Conservation (phyloP, 2,329 filamentous ascomycete genomes). For the Truncatella angustata region DNA sequence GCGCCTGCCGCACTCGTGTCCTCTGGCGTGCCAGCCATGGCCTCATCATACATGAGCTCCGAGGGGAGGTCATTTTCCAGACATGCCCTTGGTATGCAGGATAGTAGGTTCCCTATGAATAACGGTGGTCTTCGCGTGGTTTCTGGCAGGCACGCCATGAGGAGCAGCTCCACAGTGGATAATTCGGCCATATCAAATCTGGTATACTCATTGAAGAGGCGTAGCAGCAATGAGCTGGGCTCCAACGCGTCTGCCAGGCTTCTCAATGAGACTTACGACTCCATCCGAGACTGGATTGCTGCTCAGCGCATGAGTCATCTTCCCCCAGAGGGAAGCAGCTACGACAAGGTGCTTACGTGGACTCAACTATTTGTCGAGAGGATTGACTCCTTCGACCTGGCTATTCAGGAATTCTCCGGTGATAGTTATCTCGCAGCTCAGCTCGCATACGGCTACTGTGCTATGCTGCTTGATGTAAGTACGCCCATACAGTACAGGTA, state of each 20-base stretch:
- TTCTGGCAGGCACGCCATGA: not conserved
- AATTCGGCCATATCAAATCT: slow-evolving; percentile 27
- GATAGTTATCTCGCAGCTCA: slow-evolving; percentile 29
- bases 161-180: slow-evolving; percentile 9
- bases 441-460: slow-evolving; percentile 20
- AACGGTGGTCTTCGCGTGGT: not conserved
- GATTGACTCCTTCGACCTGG: slow-evolving; percentile 33
- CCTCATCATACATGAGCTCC: not conserved
- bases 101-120: not conserved
- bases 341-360: slow-evolving; percentile 38
- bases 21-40: not conserved
- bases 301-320: slow-evolving; percentile 34
- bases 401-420: slow-evolving; percentile 33
- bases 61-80: not conserved
- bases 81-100: not conserved
- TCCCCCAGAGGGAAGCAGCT: slow-evolving; percentile 37
- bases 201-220: slow-evolving; percentile 26
- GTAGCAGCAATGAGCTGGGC: slow-evolving; percentile 29
- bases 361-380: slow-evolving; percentile 36
- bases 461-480: slow-evolving; percentile 18
- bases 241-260: slow-evolving; percentile 25
- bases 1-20: not conserved
- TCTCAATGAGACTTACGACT: slow-evolving; percentile 23
- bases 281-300: slow-evolving; percentile 34
- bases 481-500: not conserved